Base-by-base conservation (phyloP, 371 early-diverging fungal genomes). In the Mortierella sp. region DNA sequence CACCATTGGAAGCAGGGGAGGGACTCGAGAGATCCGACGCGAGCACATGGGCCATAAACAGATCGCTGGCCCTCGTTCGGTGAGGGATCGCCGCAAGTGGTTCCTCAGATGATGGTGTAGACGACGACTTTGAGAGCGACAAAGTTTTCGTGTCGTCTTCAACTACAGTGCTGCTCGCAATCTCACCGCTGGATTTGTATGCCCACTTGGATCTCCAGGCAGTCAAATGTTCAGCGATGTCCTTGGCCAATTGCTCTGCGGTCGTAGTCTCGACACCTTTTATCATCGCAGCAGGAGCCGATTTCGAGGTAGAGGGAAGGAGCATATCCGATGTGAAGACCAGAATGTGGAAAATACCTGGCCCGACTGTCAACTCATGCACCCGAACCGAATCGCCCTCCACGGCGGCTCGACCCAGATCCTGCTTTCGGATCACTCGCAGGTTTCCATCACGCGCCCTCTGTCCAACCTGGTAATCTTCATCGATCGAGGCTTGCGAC, bases 381-480 rank as follows among this genome's bases (percentile, higher is more conserved):
- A 75, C 24, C 15, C 60, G 63, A 6, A 66, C 48, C 4, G 44
- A n/a, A 7, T 26, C 26, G 4, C 37, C 60, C 14, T 60, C 43
- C 6, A 14, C 12, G 6, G 46, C 43, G 8, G 66, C 26, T 19
- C 6, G 32, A 17, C 19, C 50, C 49, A 52, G 19, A 8, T 32
- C 57, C n/a, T 49, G 63, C 39, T 52, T 53, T 12, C 19, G 31
- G 48, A 64, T 52, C n/a, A 43, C 58, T 12, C 12, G 56, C 8
- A 70, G 41, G 19, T 60, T 31, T 3, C 78, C 70, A 41, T 76
- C 78, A 4, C 64, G 57, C 15, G 70, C 70, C 14, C 78, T 56
- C 11, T 48, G 53, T 0, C 78, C 78, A 15, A 76, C 78, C 23
- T 64, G 57, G 32, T 30, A 64, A 1, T 46, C 62, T n/a, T 76